phyloP scores from a whole-genome alignment of 805 yeast species.

The Metschnikowia noctiluminum region DNA sequence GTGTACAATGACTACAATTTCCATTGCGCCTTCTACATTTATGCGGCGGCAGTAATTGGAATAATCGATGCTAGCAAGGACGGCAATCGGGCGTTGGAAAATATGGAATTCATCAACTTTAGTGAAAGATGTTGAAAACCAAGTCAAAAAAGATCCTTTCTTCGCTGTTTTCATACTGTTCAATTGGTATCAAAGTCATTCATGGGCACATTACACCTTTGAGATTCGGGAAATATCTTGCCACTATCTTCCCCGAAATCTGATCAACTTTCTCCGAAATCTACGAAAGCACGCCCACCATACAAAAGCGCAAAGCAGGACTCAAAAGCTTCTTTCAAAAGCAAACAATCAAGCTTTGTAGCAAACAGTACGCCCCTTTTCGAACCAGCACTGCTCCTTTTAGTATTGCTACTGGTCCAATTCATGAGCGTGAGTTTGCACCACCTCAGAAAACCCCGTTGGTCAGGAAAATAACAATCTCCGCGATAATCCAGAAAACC shows the following conservation, averaged over 20 bases:
- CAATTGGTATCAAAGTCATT: conserved; percentile 73
- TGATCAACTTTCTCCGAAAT: too few relatives aligned
- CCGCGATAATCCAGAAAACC: not conserved
- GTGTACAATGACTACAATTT: conserved; percentile 86
- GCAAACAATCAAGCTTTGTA: not conserved
- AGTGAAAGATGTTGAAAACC: conserved; percentile 67
- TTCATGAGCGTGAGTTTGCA: not conserved
- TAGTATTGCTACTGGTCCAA: not conserved
- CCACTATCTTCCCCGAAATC: not conserved
- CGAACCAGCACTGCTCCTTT: too few relatives aligned
- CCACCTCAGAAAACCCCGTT: too few relatives aligned
- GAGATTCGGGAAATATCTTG: conserved; percentile 71
- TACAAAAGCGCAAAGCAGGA: not conserved
- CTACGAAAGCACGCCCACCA: too few relatives aligned
- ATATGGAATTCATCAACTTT: conserved; percentile 60
- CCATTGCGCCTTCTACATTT: conserved; percentile 81
- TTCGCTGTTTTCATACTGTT: conserved; percentile 66
- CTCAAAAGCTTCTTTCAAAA: not conserved
- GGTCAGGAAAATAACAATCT: too few relatives aligned
- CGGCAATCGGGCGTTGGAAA: conserved; percentile 47
- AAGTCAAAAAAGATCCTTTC: conserved; percentile 45
- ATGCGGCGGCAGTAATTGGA: conserved; percentile 80
- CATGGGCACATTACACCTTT: conserved; percentile 67
- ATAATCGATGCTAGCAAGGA: conserved; percentile 59
- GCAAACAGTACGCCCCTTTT: not conserved